Evolutionary conservation across 176 grass and related monocot genomes (phyloP).

Genomic region (Themeda triandra): DNA sequence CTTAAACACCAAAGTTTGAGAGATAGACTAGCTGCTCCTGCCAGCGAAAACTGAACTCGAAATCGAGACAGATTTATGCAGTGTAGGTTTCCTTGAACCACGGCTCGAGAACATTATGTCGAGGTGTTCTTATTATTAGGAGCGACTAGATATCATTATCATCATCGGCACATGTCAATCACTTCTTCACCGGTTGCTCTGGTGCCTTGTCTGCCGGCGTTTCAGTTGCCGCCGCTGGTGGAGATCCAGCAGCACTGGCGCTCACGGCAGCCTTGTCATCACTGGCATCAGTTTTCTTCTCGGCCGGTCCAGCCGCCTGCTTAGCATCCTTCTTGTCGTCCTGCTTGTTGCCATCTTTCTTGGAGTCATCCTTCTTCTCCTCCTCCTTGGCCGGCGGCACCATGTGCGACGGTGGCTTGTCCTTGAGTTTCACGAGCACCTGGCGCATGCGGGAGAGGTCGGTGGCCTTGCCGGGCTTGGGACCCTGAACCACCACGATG

Average conservation of each 20-base stretch:
- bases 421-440: slow-evolving; percentile 55
- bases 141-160: not conserved
- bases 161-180: not conserved
- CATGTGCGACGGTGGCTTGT: slow-evolving; percentile 60
- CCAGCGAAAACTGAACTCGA: not conserved
- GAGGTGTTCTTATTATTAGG: not conserved
- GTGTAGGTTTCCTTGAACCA: not conserved
- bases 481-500: slow-evolving; percentile 55
- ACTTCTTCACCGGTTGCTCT: slow-evolving; percentile 16
- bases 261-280: not conserved
- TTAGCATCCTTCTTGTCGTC: slow-evolving; percentile 2
- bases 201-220: not conserved
- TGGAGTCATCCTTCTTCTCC: slow-evolving; percentile 1
- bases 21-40: not conserved
- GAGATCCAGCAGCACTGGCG: not conserved
- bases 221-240: not conserved
- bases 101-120: not conserved
- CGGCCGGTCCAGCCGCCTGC: not conserved
- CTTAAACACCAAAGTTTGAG: not conserved
- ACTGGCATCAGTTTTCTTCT: not conserved
- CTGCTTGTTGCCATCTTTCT: slow-evolving; percentile 6
- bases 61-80: not conserved
- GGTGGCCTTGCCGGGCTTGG: slow-evolving; percentile 67
- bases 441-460: slow-evolving; percentile 74
- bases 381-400: slow-evolving; percentile 10